Percentiles rank a stretch among this genome's conserved stretches.
These are phyloP conservation scores for Lenzites betulinus DNA, from an alignment of 768 basidiomycete species.

Conservation along the genomic window DNA sequence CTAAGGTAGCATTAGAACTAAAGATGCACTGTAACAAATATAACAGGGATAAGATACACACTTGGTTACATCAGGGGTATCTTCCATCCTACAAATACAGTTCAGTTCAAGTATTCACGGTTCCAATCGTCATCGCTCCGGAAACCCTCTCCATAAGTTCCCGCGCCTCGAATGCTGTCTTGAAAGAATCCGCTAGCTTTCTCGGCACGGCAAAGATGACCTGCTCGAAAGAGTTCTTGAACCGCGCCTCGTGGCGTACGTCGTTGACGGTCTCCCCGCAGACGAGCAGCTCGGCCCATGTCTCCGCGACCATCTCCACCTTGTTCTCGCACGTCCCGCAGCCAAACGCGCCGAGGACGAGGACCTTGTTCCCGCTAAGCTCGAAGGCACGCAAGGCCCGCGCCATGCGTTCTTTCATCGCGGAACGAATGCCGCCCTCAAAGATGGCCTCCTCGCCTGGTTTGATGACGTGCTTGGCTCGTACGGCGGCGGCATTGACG, in stretches of 20 bases:
- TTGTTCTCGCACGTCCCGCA: slow-evolving; percentile 45
- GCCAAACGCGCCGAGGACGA: slow-evolving; percentile 50
- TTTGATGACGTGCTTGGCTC: slow-evolving; percentile 38
- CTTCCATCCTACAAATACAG: not conserved
- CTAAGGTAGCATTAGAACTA: not conserved
- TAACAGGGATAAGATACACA: slow-evolving; percentile 10
- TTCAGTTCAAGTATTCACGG: slow-evolving; percentile 1
- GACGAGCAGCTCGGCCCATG: slow-evolving; percentile 49
- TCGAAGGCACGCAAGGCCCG: slow-evolving; percentile 47
- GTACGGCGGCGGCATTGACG: slow-evolving; percentile 45
- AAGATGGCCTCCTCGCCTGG: slow-evolving; percentile 38
- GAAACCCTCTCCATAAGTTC: slow-evolving; percentile 40
- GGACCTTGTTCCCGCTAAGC: slow-evolving; percentile 37
- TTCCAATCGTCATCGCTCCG: not conserved
- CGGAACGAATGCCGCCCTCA: slow-evolving; percentile 40
- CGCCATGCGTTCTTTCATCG: slow-evolving; percentile 53
- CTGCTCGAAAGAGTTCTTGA: slow-evolving; percentile 43
- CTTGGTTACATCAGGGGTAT: slow-evolving; percentile 6
- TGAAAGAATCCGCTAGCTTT: slow-evolving; percentile 39
- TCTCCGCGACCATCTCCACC: slow-evolving; percentile 42
- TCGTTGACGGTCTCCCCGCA: slow-evolving; percentile 32
- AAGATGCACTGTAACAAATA: not conserved
- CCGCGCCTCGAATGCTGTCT: slow-evolving; percentile 42
- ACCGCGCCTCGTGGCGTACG: slow-evolving; percentile 33
- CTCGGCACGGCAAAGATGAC: slow-evolving; percentile 47